Conservation (phyloP, 805 yeast species). For the Lachancea fermentati region DNA sequence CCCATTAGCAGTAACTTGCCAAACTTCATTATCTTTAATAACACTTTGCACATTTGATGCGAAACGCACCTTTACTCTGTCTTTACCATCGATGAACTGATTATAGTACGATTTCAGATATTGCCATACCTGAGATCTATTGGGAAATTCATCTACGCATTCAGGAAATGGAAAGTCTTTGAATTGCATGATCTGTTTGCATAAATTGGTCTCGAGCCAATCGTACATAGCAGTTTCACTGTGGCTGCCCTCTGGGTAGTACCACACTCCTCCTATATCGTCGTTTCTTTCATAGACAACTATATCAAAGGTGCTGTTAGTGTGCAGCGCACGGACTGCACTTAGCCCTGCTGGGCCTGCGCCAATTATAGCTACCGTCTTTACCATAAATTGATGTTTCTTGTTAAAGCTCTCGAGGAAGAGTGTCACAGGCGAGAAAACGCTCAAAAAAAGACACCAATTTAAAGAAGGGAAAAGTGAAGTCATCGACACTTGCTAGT, state of each 20-base stretch:
- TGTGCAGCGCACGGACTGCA: conserved; percentile 54
- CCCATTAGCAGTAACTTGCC: conserved; percentile 20
- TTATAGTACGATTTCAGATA: conserved; percentile 56
- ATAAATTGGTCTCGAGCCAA: conserved; percentile 63
- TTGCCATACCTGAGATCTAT: conserved; percentile 51
- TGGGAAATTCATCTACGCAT: conserved; percentile 48
- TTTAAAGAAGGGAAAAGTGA: background rate
- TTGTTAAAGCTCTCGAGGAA: background rate
- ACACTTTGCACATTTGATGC: conserved; percentile 20
- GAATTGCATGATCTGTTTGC: conserved; percentile 61
- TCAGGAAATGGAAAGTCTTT: conserved; percentile 45
- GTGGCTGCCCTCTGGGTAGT: conserved; percentile 35
- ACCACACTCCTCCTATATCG: conserved; percentile 79
- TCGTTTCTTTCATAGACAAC: conserved; percentile 55
- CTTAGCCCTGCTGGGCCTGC: conserved; percentile 76
- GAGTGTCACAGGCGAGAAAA: background rate
- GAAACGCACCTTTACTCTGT: conserved; percentile 28
- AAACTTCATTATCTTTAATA: conserved; percentile 14
- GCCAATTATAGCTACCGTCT: conserved; percentile 61
- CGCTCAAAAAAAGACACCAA: background rate
- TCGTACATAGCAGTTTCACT: conserved; percentile 50
- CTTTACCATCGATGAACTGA: conserved; percentile 20
- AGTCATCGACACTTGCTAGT: background rate
- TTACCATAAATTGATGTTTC: conserved; percentile 7
- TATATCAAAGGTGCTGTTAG: conserved; percentile 46